Base-by-base conservation (phyloP, 192 early-diverging fungal genomes). In the Cladochytrium replicatum region DNA sequence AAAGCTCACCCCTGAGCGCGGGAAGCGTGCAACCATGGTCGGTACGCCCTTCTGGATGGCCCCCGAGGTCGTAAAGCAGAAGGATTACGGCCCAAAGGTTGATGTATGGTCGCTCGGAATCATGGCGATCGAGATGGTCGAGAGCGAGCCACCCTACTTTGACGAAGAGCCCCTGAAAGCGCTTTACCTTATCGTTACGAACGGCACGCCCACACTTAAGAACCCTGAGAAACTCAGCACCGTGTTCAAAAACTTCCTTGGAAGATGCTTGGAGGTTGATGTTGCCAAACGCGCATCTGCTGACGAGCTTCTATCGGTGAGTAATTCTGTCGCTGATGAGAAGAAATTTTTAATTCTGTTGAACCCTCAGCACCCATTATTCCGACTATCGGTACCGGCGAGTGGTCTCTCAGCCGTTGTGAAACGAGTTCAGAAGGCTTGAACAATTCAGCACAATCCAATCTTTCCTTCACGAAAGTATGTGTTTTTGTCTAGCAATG, bases 81-180 rank as follows among this genome's bases (percentile, higher is more conserved):
- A 84, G 58, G 78, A 80, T 46, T 89, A 89, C 52, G 80, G 78
- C n/a, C 74, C 74, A 40, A 86, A 86, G 61, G 82, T 88, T 32
- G 87, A 89, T 50, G 82, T 89, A 39, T 89, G 87, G 87, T 87
- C 85, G 21, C 58, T 88, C 22, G 86, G 86, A 4, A 88, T 88
- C 59, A 82, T 88, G 81, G 75, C 79, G 11, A 86, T 89, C 40
- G 87, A 89, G 62, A 88, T 89, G 86, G 53, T 88, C 25, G 87
- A 44, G 32, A 17, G 43, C 11, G 43, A 44, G 32, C 43, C 43
- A 11, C 43, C 43, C n/a, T 44, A 44, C 32, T 37, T 44, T 26
- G 43, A 44, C 11, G 43, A 44, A 37, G 43, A 44, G 17, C 43
- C 43, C 13, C 22, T 44, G 32, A 44, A 44, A 37, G 43, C 43